Evolutionary conservation across 2,329 filamentous ascomycete species (phyloP), one percentile per base, ranked within the genome.

Genomic region (Colletotrichum sojae): DNA sequence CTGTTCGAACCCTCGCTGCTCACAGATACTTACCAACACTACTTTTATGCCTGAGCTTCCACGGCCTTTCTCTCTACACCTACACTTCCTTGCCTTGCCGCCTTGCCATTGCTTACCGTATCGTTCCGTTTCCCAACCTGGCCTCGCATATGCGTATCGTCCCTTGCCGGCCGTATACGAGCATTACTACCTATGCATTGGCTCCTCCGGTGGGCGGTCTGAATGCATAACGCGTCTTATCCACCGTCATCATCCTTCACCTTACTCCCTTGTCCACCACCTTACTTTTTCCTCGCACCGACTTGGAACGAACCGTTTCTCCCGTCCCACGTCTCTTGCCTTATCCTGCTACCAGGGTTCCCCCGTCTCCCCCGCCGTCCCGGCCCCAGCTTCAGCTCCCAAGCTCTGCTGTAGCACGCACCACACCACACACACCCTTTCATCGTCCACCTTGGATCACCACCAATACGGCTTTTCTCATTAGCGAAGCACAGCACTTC

Each of bases 261-360:
- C 49, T 18, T 49, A 12, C 55, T 69, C 52, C 66, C 56, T 66
- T 66, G 66, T 52, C 54, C 66, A 25, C 46, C 67, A 67, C 60
- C 61, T 69, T 69, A 60, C 62, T 61, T 69, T 69, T 69, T 56
- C 20, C 49, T 39, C 40, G 65, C 63, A 56, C 43, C 39, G 45
- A 69, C 62, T 61, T 69, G 62, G 67, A 69, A 69, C 62, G 67
- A 69, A 69, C 67, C 62, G 67, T 69, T 69, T 69, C 43, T 53
- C 46, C 67, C 67, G 67, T 69, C 67, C 67, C 67, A 69, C 62
- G 36, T 69, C 62, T 67, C 15, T 67, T 61, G 39, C 67, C 62
- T 66, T 69, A 69, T 60, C 55, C 67, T 39, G 31, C 40, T 20
- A 63, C 20, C 55, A 52, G 62, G 51, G 43, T 66, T 22, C 46